A percentile compares a stretch with the other conserved stretches of the same genome.
Evolutionary conservation across 129 eudicot genomes (phyloP).

Genomic region (Saposhnikovia divaricata): DNA sequence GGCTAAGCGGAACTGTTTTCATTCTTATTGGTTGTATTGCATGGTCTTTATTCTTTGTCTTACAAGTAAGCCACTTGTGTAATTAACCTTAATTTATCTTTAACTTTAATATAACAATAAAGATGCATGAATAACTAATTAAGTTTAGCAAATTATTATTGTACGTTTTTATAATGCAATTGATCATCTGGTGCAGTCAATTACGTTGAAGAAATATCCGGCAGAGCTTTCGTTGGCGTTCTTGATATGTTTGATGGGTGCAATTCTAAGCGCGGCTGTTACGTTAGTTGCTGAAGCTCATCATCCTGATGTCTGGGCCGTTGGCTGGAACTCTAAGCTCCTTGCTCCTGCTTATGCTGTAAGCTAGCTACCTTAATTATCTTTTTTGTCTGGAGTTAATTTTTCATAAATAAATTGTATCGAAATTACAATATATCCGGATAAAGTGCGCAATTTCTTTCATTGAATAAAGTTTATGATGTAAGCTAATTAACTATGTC

Average conservation of each 20-base stretch:
- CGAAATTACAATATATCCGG: too few relatives aligned
- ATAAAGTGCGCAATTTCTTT: too few relatives aligned
- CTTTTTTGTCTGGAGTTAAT: too few relatives aligned
- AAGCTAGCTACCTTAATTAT: neutral
- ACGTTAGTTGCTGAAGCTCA: conserved; percentile 23
- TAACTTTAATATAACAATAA: too few relatives aligned
- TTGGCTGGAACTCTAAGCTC: conserved; percentile 27
- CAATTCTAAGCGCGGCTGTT: conserved; percentile 16
- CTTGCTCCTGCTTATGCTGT: conserved; percentile 28
- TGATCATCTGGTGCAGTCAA: conserved; percentile 14
- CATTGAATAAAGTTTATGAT: too few relatives aligned
- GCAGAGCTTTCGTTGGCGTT: conserved; percentile 23
- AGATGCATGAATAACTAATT: too few relatives aligned
- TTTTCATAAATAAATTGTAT: too few relatives aligned
- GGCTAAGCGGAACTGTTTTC: conserved; percentile 42
- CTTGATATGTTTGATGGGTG: conserved; percentile 24
- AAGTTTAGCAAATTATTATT: neutral
- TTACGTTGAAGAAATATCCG: conserved; percentile 21
- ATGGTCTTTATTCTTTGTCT: conserved; percentile 44
- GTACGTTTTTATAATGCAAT: neutral
- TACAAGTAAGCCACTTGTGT: conserved; percentile 26
- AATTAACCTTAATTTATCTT: too few relatives aligned
- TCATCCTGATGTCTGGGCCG: conserved; percentile 20
- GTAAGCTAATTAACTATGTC: neutral
- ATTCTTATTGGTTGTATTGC: conserved; percentile 40